Evolutionary conservation across 1,284 basidiomycete genomes (phyloP), one percentile per base, ranked within the genome.

Genomic region (Porodaedalea pini): DNA sequence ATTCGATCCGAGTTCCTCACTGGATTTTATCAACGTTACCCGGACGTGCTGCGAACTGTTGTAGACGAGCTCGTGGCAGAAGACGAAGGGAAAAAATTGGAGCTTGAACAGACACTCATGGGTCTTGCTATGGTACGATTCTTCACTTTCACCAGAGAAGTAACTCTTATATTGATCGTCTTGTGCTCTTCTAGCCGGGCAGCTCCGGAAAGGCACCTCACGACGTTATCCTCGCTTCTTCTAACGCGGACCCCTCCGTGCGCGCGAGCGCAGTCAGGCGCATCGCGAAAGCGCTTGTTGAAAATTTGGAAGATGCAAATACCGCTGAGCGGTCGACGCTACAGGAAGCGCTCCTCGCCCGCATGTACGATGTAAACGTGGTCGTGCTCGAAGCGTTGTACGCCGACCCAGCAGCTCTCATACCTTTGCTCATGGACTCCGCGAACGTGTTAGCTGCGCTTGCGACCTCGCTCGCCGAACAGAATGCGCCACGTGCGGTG

Each of bases 321-420:
- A 39, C 73, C 1, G 66, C 74, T 2, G 61, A 69, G 13, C 53
- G 84, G 82, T 72, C 76, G 51, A 76, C 81, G 2, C 68, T 82
- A 17, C 73, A 73, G 31, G 75, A 77, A 6, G 80, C 83, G 1
- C 71, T 89, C 4, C 65, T 85, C 17, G 78, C 83, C 11, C 81
- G 90, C 1, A 68, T 90, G 2, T 78, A 83, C 49, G 93, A 96
- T 65, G 74, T 78, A 3, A 78, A 82, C 34, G 61, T 73, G 1
- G 64, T 70, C 0, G 88, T 95, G 7, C 69, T 93, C 10, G 75
- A 85, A 36, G 80, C 78, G 0, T 72, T 95, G 1, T 94, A 94
- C 67, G 70, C 73, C 1, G 68, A 77, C 4, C 71, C 83, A 0
- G 64, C 70, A 3, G 51, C 71, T 0, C 66, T 90, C 41, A 70